Percentiles rank a stretch among this genome's conserved stretches.
phyloP scores from a whole-genome alignment of 805 yeast genomes.

The Suhomyces vadensis region DNA sequence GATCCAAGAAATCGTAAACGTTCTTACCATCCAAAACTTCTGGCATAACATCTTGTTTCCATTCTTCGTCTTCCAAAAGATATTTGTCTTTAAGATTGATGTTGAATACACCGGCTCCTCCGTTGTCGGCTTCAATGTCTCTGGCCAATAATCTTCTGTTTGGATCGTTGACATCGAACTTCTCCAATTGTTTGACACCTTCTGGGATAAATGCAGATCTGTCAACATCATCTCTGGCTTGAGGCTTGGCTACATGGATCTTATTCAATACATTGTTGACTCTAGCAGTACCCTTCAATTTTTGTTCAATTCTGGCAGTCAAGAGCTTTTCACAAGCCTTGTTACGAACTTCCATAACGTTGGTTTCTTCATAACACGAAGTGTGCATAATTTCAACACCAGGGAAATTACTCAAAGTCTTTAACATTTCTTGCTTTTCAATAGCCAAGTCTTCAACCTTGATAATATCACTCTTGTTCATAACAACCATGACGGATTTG shows the following conservation, averaged over 20 bases:
- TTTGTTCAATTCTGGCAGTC: constrained; percentile 94
- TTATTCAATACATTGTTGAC: constrained; percentile 87
- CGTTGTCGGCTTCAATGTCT: constrained; percentile 90
- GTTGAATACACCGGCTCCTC: constrained; percentile 98
- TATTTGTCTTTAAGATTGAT: constrained; percentile 91
- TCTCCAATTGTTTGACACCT: constrained; percentile 55
- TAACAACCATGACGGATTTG: constrained; percentile 92
- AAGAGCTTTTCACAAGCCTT: constrained; percentile 95
- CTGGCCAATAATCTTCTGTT: constrained; percentile 77
- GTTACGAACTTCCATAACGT: constrained; percentile 93
- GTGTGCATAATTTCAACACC: constrained; percentile 92
- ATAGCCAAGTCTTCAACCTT: constrained; percentile 78
- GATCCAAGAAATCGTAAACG: constrained; percentile 95
- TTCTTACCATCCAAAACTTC: constrained; percentile 95
- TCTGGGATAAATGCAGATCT: constrained; percentile 86
- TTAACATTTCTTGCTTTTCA: constrained; percentile 69
- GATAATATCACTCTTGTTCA: constrained; percentile 93
- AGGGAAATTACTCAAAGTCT: constrained; percentile 61
- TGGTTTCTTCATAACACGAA: constrained; percentile 92
- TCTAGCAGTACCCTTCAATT: constrained; percentile 89
- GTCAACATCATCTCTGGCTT: constrained; percentile 79
- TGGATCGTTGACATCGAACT: constrained; percentile 80
- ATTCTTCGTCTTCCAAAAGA: constrained; percentile 89
- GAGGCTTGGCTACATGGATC: constrained; percentile 92
- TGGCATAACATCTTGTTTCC: constrained; percentile 98